Evolutionary conservation across 441 rosid genomes (phyloP), one percentile per base, ranked within the genome.

Genomic region (Pelargonium myrrhifolium): DNA sequence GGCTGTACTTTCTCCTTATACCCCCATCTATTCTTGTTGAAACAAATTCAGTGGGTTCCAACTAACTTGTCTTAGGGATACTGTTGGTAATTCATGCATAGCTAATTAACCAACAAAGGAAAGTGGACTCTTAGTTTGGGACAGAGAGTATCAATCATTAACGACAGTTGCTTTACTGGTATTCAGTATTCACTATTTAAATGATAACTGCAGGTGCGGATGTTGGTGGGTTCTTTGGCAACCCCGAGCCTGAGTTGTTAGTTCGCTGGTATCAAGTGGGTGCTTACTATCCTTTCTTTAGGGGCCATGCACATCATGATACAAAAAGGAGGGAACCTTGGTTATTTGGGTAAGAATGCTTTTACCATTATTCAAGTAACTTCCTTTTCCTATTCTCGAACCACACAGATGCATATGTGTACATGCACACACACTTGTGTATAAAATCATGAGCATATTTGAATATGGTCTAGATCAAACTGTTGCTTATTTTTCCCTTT

Each of bases 251-350:
- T 24, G 91, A 92, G 83, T 75, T 95, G 67, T 76, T 92, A 60
- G 96, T 92, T 72, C 96, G 97, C 69, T 95, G 99, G 99, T 95
- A 90, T 80, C 99, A 95, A 77, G 85, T 95, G 58, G 99, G 98
- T 84, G 97, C 99, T 63, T 95, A 80, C 75, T 95, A 95, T 77
- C 97, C 99, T 69, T 95, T 95, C 84, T 95, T 92, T 77, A 87
- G 99, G 80, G 98, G 76, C 3, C 99, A 95, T 82, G 96, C 99
- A 58, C 99, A 95, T 81, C 98, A 89, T 63, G 99, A 95, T 79
- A 92, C 98, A 21, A 95, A 86, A 80, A 83, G 99, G 81, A 89
- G 99, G 64, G 99, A 95, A 68, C 99, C 98, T 74, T 95, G 98
- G 98, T 75, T 89, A 72, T 92, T 92, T 72, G 99, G 99, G 99